A percentile compares a stretch with the other conserved stretches of the same genome.
Conservation (phyloP, 2,329 filamentous ascomycete species). For the Diaporthe sp. region DNA sequence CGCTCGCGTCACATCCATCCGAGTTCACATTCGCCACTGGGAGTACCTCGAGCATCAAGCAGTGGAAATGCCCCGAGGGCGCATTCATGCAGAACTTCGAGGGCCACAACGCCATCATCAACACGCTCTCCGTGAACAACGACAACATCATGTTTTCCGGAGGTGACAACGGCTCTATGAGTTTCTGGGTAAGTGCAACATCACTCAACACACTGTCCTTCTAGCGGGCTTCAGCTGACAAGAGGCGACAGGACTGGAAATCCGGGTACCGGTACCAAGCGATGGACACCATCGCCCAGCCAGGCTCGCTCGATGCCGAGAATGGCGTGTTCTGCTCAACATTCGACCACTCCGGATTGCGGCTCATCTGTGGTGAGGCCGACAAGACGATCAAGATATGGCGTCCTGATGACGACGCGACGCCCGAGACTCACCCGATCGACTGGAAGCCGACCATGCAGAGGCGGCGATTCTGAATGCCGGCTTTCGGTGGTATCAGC, state of each 20-base stretch:
- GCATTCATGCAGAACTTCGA: constrained; percentile 99
- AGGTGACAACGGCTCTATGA: constrained; percentile 95
- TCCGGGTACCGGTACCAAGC: constrained; percentile 92
- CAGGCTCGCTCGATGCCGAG: constrained; percentile 93
- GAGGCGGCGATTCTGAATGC: constrained; percentile 77
- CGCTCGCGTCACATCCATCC: constrained; percentile 85
- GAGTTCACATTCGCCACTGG: constrained; percentile 98
- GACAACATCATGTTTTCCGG: constrained; percentile 96
- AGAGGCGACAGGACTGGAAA: constrained; percentile 81
- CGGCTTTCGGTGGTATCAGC: background rate
- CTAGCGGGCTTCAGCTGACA: background rate
- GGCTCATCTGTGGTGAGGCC: constrained; percentile 93
- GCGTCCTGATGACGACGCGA: constrained; percentile 93
- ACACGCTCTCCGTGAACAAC: constrained; percentile 92
- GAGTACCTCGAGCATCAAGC: constrained; percentile 95
- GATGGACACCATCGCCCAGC: constrained; percentile 92
- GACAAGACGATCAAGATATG: constrained; percentile 99
- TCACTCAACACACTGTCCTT: background rate
- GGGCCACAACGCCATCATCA: constrained; percentile 96
- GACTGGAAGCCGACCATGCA: constrained; percentile 90
- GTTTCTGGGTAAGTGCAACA: constrained; percentile 76
- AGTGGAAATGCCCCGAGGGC: constrained; percentile 98
- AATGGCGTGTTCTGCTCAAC: constrained; percentile 94
- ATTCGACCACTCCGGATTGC: constrained; percentile 89
- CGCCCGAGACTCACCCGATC: constrained; percentile 89